Conservation (phyloP, 768 basidiomycete genomes). For the Lactarius sp. region DNA sequence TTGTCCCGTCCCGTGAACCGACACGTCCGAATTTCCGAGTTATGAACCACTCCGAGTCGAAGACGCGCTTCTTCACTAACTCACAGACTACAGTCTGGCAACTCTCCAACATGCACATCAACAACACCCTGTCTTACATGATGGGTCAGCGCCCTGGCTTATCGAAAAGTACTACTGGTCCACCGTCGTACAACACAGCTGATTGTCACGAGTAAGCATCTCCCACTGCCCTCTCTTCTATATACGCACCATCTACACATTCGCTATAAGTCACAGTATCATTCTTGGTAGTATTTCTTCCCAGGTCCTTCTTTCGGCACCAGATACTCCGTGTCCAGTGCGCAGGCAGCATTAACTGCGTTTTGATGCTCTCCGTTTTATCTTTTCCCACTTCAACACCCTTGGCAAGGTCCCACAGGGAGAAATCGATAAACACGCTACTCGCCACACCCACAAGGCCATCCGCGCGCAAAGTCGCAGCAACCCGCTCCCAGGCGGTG, state of each 20-base stretch:
- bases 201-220: no score
- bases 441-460: constrained; percentile 37
- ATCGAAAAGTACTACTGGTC: no score
- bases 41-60: no score
- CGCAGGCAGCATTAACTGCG: constrained; percentile 53
- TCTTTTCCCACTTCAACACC: constrained; percentile 44
- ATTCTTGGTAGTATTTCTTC: background rate
- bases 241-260: background rate
- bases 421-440: constrained; percentile 87
- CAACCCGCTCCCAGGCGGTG: constrained; percentile 68
- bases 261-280: no score
- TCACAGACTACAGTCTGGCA: no score
- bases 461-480: constrained; percentile 38
- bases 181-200: no score
- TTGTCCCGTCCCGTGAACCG: no score
- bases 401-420: constrained; percentile 85
- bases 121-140: no score
- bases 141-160: no score
- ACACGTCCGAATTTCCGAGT: no score
- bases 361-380: constrained; percentile 32
- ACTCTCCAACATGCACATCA: no score
- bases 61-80: no score
- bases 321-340: constrained; percentile 82
- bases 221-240: background rate
- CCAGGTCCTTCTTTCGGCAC: constrained; percentile 47